A percentile compares a stretch with the other conserved stretches of the same genome.
Conservation (phyloP, 208 protist genomes). For the Trypanosoma cruzi region DNA sequence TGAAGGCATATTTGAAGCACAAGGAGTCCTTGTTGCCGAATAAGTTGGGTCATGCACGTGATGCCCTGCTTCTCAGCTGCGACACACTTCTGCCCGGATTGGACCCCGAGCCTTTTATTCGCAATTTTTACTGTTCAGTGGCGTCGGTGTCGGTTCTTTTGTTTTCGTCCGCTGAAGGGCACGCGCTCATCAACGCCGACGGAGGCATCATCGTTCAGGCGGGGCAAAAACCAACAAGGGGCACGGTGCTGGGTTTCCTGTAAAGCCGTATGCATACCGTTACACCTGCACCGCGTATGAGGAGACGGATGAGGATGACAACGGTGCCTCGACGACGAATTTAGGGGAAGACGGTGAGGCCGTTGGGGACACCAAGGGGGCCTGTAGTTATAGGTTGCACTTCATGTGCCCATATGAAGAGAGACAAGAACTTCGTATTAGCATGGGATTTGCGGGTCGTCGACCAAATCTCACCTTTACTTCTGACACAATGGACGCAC, state of each 20-base stretch:
- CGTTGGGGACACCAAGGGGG: not conserved
- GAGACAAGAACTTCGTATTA: constrained; percentile 41
- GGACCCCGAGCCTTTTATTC: constrained; percentile 68
- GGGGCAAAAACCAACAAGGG: not conserved
- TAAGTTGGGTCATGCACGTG: constrained; percentile 35
- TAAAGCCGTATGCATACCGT: constrained; percentile 48
- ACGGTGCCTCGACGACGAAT: not conserved
- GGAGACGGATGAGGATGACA: constrained; percentile 36
- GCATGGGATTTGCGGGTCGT: constrained; percentile 62
- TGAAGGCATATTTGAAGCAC: constrained; percentile 70
- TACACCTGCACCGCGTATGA: constrained; percentile 71
- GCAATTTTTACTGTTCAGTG: constrained; percentile 72
- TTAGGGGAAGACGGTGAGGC: not conserved
- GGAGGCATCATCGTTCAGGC: too few species aligned
- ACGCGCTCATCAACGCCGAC: not conserved
- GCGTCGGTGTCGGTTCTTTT: constrained; percentile 70
- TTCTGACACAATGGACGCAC: constrained; percentile 64
- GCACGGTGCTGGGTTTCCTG: constrained; percentile 20
- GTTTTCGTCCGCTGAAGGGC: constrained; percentile 44
- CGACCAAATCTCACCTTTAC: constrained; percentile 72
- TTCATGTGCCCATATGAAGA: constrained; percentile 62
- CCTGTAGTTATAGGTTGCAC: constrained; percentile 65
- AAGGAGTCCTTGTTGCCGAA: constrained; percentile 64
- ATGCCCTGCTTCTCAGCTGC: constrained; percentile 78
- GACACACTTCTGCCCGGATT: constrained; percentile 82